Conservation (phyloP, 305 asterid genomes). For the Nicotiana rustica region DNA sequence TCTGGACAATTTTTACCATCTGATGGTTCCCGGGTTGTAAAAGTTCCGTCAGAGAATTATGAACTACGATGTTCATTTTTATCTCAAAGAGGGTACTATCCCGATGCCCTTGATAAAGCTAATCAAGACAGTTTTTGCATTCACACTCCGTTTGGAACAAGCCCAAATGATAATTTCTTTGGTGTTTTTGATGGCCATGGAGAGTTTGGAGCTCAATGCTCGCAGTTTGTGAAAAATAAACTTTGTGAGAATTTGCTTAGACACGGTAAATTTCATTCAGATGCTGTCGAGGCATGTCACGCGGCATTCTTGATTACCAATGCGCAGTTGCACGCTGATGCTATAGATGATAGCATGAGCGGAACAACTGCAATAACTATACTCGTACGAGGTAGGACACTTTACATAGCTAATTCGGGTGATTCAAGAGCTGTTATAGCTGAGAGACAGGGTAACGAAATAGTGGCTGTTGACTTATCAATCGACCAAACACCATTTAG, state of each 20-base stretch:
- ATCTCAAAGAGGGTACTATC: slow-evolving; percentile 96
- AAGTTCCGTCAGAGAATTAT: slow-evolving; percentile 74
- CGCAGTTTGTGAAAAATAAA: slow-evolving; percentile 81
- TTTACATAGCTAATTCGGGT: slow-evolving; percentile 88
- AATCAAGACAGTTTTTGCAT: slow-evolving; percentile 97
- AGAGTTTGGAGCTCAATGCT: slow-evolving; percentile 91
- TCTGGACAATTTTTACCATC: slow-evolving; percentile 88
- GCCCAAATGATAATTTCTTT: slow-evolving; percentile 77
- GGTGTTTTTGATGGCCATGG: slow-evolving; percentile 99
- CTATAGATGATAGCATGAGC: slow-evolving; percentile 91
- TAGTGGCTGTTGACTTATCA: slow-evolving; percentile 87
- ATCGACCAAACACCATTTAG: slow-evolving; percentile 94
- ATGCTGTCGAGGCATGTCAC: slow-evolving; percentile 85
- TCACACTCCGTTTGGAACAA: slow-evolving; percentile 89
- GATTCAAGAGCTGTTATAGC: slow-evolving; percentile 95
- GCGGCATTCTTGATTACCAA: slow-evolving; percentile 81
- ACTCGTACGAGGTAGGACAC: slow-evolving; percentile 74
- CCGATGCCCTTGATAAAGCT: slow-evolving; percentile 96
- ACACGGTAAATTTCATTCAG: slow-evolving; percentile 64
- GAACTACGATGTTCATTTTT: slow-evolving; percentile 80
- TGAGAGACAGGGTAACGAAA: slow-evolving; percentile 71
- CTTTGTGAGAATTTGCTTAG: slow-evolving; percentile 91
- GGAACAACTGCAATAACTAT: slow-evolving; percentile 95
- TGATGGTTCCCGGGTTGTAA: slow-evolving; percentile 77
- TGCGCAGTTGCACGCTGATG: slow-evolving; percentile 76